Percentiles rank a stretch among this genome's conserved stretches.
Conservation (phyloP, 257 asterid genomes). For the Paraleonurus japonicus region DNA sequence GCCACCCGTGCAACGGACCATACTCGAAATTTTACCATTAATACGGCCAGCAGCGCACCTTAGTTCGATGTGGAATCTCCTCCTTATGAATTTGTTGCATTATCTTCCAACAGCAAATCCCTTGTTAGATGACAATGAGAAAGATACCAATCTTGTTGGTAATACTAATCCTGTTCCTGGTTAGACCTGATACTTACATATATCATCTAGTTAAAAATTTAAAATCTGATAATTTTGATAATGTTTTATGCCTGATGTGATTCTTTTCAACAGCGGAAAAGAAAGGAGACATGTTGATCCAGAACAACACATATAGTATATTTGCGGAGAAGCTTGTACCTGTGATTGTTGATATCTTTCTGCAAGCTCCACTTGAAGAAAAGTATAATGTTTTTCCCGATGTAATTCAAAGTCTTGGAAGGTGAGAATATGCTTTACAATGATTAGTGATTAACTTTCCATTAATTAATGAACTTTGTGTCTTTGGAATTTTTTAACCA, state of each 20-base stretch:
- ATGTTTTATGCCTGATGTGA: constrained; percentile 36
- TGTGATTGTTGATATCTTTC: constrained; percentile 66
- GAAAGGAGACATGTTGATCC: constrained; percentile 40
- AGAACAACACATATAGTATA: constrained; percentile 42
- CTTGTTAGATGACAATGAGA: constrained; percentile 46
- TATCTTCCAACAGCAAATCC: constrained; percentile 76
- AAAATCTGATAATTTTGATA: constrained; percentile 21
- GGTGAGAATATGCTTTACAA: constrained; percentile 50
- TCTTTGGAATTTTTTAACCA: not conserved
- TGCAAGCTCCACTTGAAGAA: constrained; percentile 75
- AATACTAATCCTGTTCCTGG: constrained; percentile 36
- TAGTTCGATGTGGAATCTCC: constrained; percentile 75
- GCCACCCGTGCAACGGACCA: constrained; percentile 78
- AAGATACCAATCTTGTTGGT: constrained; percentile 35
- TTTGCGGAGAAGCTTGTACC: constrained; percentile 89
- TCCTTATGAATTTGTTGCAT: constrained; percentile 60
- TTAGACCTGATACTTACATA: constrained; percentile 20
- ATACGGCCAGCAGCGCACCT: constrained; percentile 77
- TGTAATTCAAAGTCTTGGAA: constrained; percentile 82
- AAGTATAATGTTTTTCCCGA: constrained; percentile 60
- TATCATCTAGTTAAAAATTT: constrained; percentile 18
- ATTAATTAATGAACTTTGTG: not conserved
- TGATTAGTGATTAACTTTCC: constrained; percentile 4
- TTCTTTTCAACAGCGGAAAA: constrained; percentile 37
- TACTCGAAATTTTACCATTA: constrained; percentile 73